Evolutionary conservation across 129 eudicot species (phyloP).

Genomic region (Oenanthe sinensis): DNA sequence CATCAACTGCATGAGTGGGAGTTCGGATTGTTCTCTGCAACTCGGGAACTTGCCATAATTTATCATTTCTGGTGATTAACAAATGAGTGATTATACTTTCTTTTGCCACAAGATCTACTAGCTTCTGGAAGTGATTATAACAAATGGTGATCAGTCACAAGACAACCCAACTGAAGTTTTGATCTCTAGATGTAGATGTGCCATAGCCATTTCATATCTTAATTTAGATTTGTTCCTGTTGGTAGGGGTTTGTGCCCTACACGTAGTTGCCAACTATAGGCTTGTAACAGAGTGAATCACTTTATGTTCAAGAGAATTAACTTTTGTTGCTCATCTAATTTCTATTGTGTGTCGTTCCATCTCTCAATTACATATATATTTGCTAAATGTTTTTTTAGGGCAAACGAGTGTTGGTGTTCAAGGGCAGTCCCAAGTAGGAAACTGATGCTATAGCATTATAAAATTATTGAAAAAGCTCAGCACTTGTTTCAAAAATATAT

Average conservation of each 20-base stretch:
- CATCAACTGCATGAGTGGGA: conserved; percentile 23
- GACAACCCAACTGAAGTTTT: neutral
- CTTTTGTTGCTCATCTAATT: neutral
- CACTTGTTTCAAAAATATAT: no score
- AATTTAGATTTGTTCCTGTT: neutral
- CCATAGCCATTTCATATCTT: neutral
- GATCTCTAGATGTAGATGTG: neutral
- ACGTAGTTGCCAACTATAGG: neutral
- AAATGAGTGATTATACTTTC: neutral
- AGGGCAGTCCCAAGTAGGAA: no score
- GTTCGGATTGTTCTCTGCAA: no score
- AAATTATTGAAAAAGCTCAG: no score
- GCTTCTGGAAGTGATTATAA: no score
- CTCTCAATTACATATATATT: no score
- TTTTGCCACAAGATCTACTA: neutral
- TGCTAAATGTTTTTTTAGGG: no score
- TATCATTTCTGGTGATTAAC: neutral
- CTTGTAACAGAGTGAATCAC: neutral
- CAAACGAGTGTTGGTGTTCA: no score
- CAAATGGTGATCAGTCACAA: neutral
- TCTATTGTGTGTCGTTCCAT: neutral
- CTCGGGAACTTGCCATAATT: neutral
- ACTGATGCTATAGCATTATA: no score
- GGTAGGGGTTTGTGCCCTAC: conserved; percentile 2
- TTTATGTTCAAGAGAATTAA: neutral